phyloP scores from a whole-genome alignment of 225 moss, liverwort and hornwort species.

The Physcomitrium patens region DNA sequence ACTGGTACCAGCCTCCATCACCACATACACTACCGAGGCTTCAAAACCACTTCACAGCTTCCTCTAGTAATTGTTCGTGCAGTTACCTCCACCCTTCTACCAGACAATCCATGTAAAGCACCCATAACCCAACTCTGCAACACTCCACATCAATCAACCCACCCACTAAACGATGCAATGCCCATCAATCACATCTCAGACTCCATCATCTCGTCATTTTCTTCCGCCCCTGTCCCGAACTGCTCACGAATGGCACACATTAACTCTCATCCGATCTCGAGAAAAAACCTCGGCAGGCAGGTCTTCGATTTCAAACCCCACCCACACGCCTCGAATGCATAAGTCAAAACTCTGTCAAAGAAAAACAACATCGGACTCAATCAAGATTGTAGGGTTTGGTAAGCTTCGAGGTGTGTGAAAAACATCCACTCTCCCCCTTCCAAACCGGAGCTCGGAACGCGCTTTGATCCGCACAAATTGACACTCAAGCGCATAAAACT shows the following conservation, averaged over 20 bases:
- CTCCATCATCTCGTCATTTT: neutral
- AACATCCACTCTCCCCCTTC: neutral
- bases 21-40: neutral
- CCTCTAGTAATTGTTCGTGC: neutral
- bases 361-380: constrained; percentile 23
- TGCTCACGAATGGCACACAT: neutral
- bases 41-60: neutral
- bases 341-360: neutral
- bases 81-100: neutral
- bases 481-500: neutral
- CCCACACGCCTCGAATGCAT: neutral
- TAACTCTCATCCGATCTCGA: constrained; percentile 16
- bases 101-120: neutral
- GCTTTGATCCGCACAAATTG: neutral
- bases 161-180: neutral
- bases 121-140: constrained; percentile 13
- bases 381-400: neutral
- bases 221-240: no score
- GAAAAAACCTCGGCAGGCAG: neutral
- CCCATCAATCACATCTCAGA: neutral
- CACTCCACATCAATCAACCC: constrained; percentile 9
- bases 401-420: neutral
- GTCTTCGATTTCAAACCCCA: constrained; percentile 16
- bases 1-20: constrained; percentile 48
- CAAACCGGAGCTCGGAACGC: neutral